Conservation (phyloP, 1,284 basidiomycete genomes). For the Trichosporon sp. region DNA sequence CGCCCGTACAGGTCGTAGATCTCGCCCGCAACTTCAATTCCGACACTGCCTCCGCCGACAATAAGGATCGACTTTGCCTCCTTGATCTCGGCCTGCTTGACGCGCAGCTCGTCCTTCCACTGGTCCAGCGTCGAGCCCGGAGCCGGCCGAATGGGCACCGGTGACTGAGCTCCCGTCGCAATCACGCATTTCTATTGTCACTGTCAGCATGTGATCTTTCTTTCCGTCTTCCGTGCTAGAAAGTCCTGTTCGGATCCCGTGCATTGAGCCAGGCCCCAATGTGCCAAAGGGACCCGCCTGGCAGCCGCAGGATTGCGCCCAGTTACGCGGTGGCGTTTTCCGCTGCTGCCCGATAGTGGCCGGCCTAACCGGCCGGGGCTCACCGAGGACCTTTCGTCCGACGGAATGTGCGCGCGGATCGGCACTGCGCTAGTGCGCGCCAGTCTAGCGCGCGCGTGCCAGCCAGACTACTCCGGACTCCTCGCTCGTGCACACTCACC, state of each 20-base stretch:
- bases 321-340: background rate
- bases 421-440: no score
- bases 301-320: background rate
- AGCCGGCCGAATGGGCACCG: constrained; percentile 41
- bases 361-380: background rate
- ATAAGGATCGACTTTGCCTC: constrained; percentile 41
- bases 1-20: constrained; percentile 30
- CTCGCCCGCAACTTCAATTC: constrained; percentile 51
- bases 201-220: no score
- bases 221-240: no score
- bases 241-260: background rate
- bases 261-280: background rate
- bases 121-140: constrained; percentile 22
- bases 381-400: background rate
- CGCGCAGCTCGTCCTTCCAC: constrained; percentile 22
- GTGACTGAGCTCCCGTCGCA: constrained; percentile 42
- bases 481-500: no score
- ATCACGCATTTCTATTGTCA: constrained; percentile 33
- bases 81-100: constrained; percentile 15
- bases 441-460: no score
- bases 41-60: constrained; percentile 50
- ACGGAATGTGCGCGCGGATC: background rate
- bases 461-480: no score
- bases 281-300: background rate
- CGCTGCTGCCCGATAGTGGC: background rate